Percentiles rank a stretch among this genome's conserved stretches.
phyloP scores from a whole-genome alignment of 306 rosid species.

The Fragaria iinumae region DNA sequence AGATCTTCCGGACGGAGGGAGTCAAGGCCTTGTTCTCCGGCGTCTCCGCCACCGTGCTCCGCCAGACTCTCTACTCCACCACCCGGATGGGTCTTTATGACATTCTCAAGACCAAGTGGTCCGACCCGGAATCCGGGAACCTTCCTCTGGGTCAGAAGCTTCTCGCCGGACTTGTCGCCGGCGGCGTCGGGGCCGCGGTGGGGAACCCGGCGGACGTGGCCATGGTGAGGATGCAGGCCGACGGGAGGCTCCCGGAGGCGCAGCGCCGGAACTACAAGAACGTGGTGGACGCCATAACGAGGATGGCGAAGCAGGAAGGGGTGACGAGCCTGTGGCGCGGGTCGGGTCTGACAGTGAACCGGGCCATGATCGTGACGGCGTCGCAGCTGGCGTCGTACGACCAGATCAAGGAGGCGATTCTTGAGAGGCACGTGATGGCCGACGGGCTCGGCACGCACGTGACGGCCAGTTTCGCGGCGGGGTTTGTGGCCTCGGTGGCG shows the following conservation, averaged over 20 bases:
- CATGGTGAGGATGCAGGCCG: conserved; percentile 94
- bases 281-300: conserved; percentile 61
- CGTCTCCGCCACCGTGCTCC: conserved; percentile 78
- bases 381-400: conserved; percentile 87
- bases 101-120: conserved; percentile 59
- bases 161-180: conserved; percentile 61
- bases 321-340: conserved; percentile 84
- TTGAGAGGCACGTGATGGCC: conserved; percentile 50
- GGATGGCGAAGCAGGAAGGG: conserved; percentile 66
- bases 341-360: conserved; percentile 80
- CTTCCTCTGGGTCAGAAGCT: conserved; percentile 49
- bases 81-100: conserved; percentile 88
- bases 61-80: conserved; percentile 75
- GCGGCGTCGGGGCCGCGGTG: conserved; percentile 73
- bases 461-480: conserved; percentile 81
- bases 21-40: conserved; percentile 61
- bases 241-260: conserved; percentile 62
- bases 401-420: conserved; percentile 61
- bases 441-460: conserved; percentile 83
- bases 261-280: conserved; percentile 71
- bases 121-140: conserved; percentile 46
- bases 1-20: conserved; percentile 52
- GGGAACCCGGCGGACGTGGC: conserved; percentile 93
- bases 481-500: conserved; percentile 84
- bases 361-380: conserved; percentile 93